Evolutionary conservation across 441 rosid species (phyloP), one percentile per base, ranked within the genome.

Genomic region (Croton laevigatus): DNA sequence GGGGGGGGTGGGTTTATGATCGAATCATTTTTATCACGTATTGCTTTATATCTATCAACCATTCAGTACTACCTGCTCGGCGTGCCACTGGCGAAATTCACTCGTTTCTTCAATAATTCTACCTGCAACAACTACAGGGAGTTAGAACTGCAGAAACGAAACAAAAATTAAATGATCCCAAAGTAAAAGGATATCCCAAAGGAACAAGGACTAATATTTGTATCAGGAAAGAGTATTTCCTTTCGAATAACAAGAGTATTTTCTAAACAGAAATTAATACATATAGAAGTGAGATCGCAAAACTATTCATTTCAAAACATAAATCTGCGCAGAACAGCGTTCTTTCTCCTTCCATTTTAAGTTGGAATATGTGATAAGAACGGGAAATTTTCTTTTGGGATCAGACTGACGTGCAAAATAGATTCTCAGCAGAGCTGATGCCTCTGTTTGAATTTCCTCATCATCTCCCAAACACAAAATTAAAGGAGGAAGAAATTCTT

Each of bases 51-150:
- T 22, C 34, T 44, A 46, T 46, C 57, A 52, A 27, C 32, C 32
- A 27, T 27, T 46, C 36, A 64, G 71, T 57, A 40, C 74, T 72
- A 91, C 97, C 97, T 88, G 83, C 81, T 93, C 59, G 97, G 98
- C 62, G 97, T 93, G 61, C 98, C 98, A 11, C 97, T 81, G 0
- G 89, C 94, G 71, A 91, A 77, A 80, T 91, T 93, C 13, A 86
- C 97, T 48, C 96, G 91, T 49, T 78, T 81, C 84, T 88, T 87
- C 71, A 93, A 78, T 32, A 86, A 69, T 27, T 89, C 63, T 4
- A 91, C 89, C 96, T 91, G 87, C 78, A 85, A 20, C 59, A 16
- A 69, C 59, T 59, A 75, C 32, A 34, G 55, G 14, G 16, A 16
- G 51, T n/a, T 53, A 36, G 46, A n/a, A 57, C 11, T 37, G 65